phyloP scores from a whole-genome alignment of 2,329 filamentous ascomycete genomes.

The Magnaporthiopsis poae region DNA sequence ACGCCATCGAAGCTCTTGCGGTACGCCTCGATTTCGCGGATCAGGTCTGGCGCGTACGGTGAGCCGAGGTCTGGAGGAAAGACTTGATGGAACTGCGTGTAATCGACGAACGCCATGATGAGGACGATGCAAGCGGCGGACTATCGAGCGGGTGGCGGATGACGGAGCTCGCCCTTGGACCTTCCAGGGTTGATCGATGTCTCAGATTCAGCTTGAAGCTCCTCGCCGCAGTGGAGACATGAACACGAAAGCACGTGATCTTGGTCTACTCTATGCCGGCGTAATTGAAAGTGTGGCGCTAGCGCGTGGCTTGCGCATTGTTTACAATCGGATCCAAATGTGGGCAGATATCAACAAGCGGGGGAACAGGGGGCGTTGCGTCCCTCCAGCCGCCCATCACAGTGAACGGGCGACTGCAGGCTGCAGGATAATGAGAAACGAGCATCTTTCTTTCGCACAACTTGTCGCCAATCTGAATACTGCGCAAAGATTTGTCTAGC shows the following conservation, averaged over 20 bases:
- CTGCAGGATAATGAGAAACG: conserved; percentile 1
- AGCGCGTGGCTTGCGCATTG: conserved; percentile 12
- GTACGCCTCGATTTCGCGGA: conserved; percentile 54
- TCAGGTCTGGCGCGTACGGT: conserved; percentile 50
- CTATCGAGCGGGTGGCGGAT: neutral
- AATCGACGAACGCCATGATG: conserved; percentile 38
- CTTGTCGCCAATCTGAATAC: neutral
- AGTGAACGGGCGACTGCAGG: neutral
- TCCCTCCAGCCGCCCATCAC: neutral
- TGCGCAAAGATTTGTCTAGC: neutral
- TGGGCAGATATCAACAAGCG: conserved; percentile 18
- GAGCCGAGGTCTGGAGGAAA: conserved; percentile 53
- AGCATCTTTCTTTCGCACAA: conserved; percentile 1
- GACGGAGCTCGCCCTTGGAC: neutral
- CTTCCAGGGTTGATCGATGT: neutral
- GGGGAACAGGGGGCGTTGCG: conserved; percentile 11
- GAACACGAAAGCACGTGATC: conserved; percentile 11
- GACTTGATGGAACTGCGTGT: conserved; percentile 56
- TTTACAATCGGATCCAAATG: conserved; percentile 14
- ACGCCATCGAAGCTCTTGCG: conserved; percentile 59
- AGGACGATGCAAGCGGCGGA: neutral
- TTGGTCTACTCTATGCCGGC: no score
- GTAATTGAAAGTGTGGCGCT: neutral
- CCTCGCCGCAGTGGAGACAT: neutral
- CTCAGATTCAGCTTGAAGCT: neutral